These are phyloP conservation scores for Phytopythium kandeliae DNA, from an alignment of 352 stramenopile genomes.

Conservation along the genomic window DNA sequence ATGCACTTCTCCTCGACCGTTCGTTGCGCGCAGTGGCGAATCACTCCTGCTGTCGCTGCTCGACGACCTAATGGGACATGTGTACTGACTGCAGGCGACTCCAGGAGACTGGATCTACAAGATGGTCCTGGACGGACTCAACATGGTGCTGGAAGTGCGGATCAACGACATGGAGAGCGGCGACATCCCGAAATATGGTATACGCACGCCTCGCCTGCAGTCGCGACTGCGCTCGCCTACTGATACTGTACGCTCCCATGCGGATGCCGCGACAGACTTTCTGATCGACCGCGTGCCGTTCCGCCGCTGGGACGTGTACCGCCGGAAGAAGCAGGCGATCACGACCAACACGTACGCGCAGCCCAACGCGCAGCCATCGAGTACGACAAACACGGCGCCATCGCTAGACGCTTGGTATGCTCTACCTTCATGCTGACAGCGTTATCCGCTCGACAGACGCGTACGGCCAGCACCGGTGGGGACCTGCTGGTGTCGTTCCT, in stretches of 20 bases:
- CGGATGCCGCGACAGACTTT: constrained; percentile 34
- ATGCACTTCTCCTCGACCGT: constrained; percentile 81
- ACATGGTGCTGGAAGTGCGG: constrained; percentile 73
- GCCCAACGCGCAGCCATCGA: constrained; percentile 23
- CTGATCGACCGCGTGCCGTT: constrained; percentile 75
- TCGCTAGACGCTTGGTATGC: no score
- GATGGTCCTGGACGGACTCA: constrained; percentile 73
- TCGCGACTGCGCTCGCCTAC: background rate
- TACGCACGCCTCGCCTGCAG: no score
- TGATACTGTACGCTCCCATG: background rate
- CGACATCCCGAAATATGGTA: constrained; percentile 84
- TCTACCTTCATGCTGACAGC: no score
- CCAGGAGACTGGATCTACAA: constrained; percentile 73
- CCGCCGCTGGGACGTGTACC: constrained; percentile 79
- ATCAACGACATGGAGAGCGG: constrained; percentile 77
- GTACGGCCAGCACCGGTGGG: constrained; percentile 67
- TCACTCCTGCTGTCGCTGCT: no score
- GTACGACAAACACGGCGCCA: no score
- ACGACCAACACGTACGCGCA: constrained; percentile 35
- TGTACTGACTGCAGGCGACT: constrained; percentile 27
- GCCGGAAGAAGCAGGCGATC: constrained; percentile 51
- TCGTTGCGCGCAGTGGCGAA: background rate
- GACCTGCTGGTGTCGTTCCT: constrained; percentile 15
- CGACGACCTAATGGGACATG: background rate
- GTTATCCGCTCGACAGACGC: constrained; percentile 16